Conservation (phyloP, 75 land plant genomes). For the Pinus taeda region DNA sequence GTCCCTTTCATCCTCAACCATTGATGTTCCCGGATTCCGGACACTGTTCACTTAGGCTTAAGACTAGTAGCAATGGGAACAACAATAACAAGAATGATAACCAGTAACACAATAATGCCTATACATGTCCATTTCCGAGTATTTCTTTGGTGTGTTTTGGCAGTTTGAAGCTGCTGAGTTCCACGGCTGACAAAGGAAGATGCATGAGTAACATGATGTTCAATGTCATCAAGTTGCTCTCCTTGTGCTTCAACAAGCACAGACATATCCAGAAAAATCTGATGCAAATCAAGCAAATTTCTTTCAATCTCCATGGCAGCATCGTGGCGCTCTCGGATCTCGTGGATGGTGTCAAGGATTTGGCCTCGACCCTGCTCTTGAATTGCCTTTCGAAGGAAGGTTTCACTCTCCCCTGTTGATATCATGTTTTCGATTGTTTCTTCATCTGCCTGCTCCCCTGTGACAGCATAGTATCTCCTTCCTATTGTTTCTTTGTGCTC, state of each 20-base stretch:
- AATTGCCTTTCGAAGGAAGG: conserved; percentile 59
- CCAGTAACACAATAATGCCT: conserved; percentile 48
- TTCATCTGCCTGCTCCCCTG: conserved; percentile 71
- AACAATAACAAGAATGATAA: conserved; percentile 41
- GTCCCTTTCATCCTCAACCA: too few species aligned
- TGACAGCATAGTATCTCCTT: conserved; percentile 75
- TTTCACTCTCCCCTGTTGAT: conserved; percentile 66
- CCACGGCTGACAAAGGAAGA: conserved; percentile 56
- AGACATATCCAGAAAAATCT: conserved; percentile 93
- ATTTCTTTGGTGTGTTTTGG: conserved; percentile 62
- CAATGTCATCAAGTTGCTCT: conserved; percentile 81
- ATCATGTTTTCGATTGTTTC: conserved; percentile 71
- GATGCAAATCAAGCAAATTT: conserved; percentile 84
- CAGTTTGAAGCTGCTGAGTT: conserved; percentile 43
- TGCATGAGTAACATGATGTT: conserved; percentile 65
- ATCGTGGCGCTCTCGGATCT: conserved; percentile 83
- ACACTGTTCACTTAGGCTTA: not conserved
- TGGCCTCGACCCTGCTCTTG: conserved; percentile 78
- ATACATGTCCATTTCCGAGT: conserved; percentile 77
- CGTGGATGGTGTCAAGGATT: conserved; percentile 69
- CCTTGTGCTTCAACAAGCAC: conserved; percentile 91
- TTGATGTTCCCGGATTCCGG: too few species aligned
- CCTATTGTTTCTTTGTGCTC: conserved; percentile 82
- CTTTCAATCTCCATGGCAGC: conserved; percentile 80
- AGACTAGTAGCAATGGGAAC: conserved; percentile 50